A percentile compares a stretch with the other conserved stretches of the same genome.
phyloP scores from a whole-genome alignment of 257 asterid genomes.

The Paraleonurus japonicus region DNA sequence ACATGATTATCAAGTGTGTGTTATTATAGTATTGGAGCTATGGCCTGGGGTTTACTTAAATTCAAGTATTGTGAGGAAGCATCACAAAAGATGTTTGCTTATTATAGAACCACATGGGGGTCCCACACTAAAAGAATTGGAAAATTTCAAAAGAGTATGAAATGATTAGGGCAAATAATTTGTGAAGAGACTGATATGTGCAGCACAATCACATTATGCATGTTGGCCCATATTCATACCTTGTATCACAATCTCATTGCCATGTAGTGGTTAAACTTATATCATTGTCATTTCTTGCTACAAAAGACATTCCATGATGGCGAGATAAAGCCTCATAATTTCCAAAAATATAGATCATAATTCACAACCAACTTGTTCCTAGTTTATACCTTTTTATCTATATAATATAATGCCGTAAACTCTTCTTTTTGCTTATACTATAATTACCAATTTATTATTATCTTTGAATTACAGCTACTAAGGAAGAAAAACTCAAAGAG shows the following conservation, averaged over 20 bases:
- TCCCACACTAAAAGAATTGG: not conserved
- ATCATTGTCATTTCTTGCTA: constrained; percentile 26
- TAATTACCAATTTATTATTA: too few species aligned
- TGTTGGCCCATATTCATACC: constrained; percentile 3
- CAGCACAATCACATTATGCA: constrained; percentile 13
- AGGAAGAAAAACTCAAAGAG: not conserved
- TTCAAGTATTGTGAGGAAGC: not conserved
- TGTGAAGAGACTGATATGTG: not conserved
- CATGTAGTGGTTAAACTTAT: constrained; percentile 10
- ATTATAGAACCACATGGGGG: too few species aligned
- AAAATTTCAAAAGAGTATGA: not conserved
- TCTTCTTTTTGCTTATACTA: not conserved
- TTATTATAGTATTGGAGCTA: not conserved
- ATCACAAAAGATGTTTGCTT: not conserved
- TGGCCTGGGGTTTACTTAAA: not conserved
- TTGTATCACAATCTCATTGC: not conserved
- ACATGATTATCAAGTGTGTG: not conserved
- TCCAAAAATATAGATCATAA: not conserved
- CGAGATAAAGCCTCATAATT: not conserved
- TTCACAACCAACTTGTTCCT: not conserved
- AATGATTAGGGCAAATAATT: constrained; percentile 6
- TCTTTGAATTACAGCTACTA: not conserved
- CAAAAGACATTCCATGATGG: not conserved
- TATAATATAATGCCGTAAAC: not conserved
- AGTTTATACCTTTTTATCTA: not conserved